phyloP scores from a whole-genome alignment of 768 basidiomycete species.

The Roridomyces roridus region DNA sequence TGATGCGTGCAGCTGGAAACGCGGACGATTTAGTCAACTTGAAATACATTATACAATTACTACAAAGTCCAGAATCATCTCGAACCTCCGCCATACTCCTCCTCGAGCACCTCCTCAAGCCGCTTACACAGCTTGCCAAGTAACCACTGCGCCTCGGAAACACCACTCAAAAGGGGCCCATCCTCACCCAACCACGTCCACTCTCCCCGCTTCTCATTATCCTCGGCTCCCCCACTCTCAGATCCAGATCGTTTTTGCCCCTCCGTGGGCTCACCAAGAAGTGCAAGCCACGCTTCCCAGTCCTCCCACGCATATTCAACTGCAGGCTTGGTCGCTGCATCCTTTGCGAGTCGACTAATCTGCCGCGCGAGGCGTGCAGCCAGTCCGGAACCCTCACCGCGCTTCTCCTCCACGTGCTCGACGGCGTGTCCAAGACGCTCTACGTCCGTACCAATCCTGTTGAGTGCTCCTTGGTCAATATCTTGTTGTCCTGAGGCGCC shows the following conservation, averaged over 20 bases:
- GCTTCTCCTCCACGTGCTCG: conserved; percentile 34
- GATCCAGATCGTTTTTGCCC: conserved; percentile 12
- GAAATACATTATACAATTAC: too few species aligned
- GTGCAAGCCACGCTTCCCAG: conserved; percentile 39
- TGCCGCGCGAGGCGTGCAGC: conserved; percentile 37
- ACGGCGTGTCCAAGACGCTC: conserved; percentile 43
- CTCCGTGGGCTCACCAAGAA: conserved; percentile 32
- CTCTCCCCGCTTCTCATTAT: conserved; percentile 18
- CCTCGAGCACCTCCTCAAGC: conserved; percentile 39
- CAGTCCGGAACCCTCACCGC: conserved; percentile 31
- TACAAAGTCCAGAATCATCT: too few species aligned
- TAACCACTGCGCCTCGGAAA: conserved; percentile 46
- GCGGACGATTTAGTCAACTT: too few species aligned
- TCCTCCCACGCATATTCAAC: conserved; percentile 43
- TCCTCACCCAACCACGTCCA: conserved; percentile 48
- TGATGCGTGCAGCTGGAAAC: too few species aligned
- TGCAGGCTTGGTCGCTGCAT: conserved; percentile 33
- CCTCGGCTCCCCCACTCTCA: conserved; percentile 14
- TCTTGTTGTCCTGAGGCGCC: too few species aligned
- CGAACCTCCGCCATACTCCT: conserved; percentile 10
- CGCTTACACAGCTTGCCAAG: conserved; percentile 39
- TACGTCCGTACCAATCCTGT: conserved; percentile 33
- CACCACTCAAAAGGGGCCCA: conserved; percentile 44
- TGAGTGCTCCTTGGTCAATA: too few species aligned
- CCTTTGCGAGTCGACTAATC: conserved; percentile 35